Base-by-base conservation (phyloP, 164 flowering plant species). In the Dillenia turbinata region DNA sequence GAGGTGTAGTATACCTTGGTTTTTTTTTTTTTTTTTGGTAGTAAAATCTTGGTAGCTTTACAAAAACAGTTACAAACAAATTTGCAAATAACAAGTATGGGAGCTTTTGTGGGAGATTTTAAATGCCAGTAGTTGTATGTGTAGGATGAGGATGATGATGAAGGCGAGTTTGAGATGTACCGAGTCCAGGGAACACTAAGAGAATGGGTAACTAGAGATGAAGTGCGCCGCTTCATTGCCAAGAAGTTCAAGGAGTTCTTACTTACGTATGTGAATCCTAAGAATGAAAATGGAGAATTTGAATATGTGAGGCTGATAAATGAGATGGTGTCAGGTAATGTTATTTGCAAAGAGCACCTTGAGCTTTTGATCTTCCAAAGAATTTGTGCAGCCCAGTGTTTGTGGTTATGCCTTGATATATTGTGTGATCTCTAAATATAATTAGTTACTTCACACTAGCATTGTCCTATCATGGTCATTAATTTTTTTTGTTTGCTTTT, bases 141-240 rank as follows among this genome's bases (percentile, higher is more conserved):
- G 58, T 58, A 89, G 86, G 92, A 94, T 61, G 97, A 91, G 2
- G 92, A 86, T 47, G 90, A 85, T 63, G 90, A 88, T 16, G 96
- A 83, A 56, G 93, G 71, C 10, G 99, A 88, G 68, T 80, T 74
- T 64, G 96, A 81, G 74, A 87, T 94, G 95, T 94, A 94, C 60
- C 79, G 83, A 52, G 92, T 89, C 49, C 99, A 94, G 66, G 99
- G 99, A 79, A 91, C 93, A 8, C 72, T 91, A 15, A 83, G 99
- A 64, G 99, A 94, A 70, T 91, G 97, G 97, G 99, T 94, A 56
- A 91, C 97, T 11, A 86, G 97, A 72, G 99, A 94, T 75, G 99
- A 89, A 82, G 96, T 94, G 9, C 90, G 99, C 2, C 86, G 97
- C 13, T 89, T 94, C 69, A 86, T 94, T 66, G 89, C 85, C 40